phyloP scores from a whole-genome alignment of 768 basidiomycete genomes.

The Macrocybe gigantea region DNA sequence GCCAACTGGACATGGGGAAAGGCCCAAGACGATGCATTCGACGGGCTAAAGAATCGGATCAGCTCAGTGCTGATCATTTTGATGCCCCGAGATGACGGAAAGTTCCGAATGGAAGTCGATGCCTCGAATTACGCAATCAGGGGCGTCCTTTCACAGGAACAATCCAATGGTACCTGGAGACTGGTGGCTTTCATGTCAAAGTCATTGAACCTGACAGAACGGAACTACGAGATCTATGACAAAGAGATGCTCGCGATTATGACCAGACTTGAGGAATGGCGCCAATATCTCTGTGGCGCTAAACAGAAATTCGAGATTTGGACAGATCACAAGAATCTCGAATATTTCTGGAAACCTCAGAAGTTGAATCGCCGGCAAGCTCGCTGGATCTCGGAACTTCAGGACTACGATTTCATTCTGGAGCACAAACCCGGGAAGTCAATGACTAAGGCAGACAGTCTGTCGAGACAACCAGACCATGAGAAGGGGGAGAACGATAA shows the following conservation, averaged over 20 bases:
- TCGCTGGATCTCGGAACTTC: not conserved
- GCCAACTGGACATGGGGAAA: conserved; percentile 15
- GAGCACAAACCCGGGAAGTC: conserved; percentile 1
- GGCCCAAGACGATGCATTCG: conserved; percentile 16
- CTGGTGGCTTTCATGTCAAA: conserved; percentile 34
- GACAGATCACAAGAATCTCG: conserved; percentile 17
- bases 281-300: conserved; percentile 6
- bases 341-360: conserved; percentile 8
- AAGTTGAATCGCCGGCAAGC: conserved; percentile 21
- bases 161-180: conserved; percentile 17
- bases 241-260: conserved; percentile 45
- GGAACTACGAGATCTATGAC: conserved; percentile 41
- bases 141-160: conserved; percentile 18
- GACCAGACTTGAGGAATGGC: conserved; percentile 20
- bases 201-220: conserved; percentile 23
- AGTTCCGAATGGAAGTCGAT: conserved; percentile 17
- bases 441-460: conserved; percentile 5
- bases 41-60: conserved; percentile 16
- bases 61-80: conserved; percentile 19
- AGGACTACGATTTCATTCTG: conserved; percentile 1
- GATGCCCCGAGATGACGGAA: conserved; percentile 8
- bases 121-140: conserved; percentile 16
- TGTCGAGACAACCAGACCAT: conserved; percentile 7
- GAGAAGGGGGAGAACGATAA: conserved; percentile 9
- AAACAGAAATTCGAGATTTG: not conserved